A percentile compares a stretch with the other conserved stretches of the same genome.
These are phyloP conservation scores for Trifolium dubium DNA, from an alignment of 306 rosid genomes.

Conservation along the genomic window DNA sequence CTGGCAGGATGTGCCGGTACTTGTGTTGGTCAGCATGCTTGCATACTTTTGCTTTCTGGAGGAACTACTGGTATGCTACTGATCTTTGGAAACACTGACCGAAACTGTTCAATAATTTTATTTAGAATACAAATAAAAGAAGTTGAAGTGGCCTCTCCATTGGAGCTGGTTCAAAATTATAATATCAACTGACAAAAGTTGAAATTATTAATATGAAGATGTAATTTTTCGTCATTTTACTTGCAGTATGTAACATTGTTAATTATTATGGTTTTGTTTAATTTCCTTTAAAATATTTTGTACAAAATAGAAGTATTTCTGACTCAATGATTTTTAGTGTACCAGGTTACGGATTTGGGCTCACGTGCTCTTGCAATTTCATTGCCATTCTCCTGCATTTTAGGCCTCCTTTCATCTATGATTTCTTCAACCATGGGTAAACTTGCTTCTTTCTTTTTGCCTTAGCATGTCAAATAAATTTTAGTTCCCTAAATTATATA, in stretches of 20 bases:
- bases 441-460: slow-evolving; percentile 39
- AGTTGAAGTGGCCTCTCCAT: slow-evolving; percentile 2
- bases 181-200: too few species aligned
- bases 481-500: neutral
- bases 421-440: slow-evolving; percentile 87
- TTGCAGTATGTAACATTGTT: neutral
- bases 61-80: slow-evolving; percentile 79
- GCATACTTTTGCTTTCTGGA: slow-evolving; percentile 93
- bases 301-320: slow-evolving; percentile 35
- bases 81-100: slow-evolving; percentile 25
- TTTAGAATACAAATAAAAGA: neutral
- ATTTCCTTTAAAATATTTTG: neutral
- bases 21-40: slow-evolving; percentile 88
- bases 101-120: neutral
- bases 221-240: neutral
- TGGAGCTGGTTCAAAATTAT: too few species aligned
- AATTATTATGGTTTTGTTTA: slow-evolving; percentile 15
- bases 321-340: slow-evolving; percentile 37
- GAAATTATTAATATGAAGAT: too few species aligned
- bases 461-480: slow-evolving; percentile 17
- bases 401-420: slow-evolving; percentile 79
- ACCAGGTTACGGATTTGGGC: slow-evolving; percentile 83
- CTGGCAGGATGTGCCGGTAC: slow-evolving; percentile 80
- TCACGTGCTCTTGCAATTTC: slow-evolving; percentile 84
- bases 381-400: slow-evolving; percentile 71